Conservation (phyloP, 2,329 filamentous ascomycete species). For the Colletotrichum spaethianum region DNA sequence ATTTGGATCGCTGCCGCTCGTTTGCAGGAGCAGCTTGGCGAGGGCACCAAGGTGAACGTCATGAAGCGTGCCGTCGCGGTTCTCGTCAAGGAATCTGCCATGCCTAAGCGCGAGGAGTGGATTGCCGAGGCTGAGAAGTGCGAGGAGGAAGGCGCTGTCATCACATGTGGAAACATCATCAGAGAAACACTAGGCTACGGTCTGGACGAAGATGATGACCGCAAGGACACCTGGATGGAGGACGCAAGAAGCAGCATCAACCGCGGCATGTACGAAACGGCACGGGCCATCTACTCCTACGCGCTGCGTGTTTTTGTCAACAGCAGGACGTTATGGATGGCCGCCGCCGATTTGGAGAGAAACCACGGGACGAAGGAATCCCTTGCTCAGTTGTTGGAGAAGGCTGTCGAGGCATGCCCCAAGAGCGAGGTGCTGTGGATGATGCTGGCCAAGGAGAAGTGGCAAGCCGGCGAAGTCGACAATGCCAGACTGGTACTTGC, state of each 20-base stretch:
- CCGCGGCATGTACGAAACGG: conserved; percentile 88
- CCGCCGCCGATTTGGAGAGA: conserved; percentile 91
- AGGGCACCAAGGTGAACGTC: conserved; percentile 84
- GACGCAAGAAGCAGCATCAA: conserved; percentile 88
- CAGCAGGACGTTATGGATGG: conserved; percentile 90
- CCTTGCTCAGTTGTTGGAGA: conserved; percentile 88
- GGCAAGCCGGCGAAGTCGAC: conserved; percentile 89
- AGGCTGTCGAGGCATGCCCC: conserved; percentile 93
- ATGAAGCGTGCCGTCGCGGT: conserved; percentile 96
- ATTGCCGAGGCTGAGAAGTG: conserved; percentile 95
- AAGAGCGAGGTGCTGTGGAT: conserved; percentile 95
- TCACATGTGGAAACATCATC: conserved; percentile 92
- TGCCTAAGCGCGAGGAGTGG: conserved; percentile 98
- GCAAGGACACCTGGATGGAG: conserved; percentile 95
- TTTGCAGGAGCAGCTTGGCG: conserved; percentile 89
- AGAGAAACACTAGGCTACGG: conserved; percentile 93
- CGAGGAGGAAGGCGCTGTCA: conserved; percentile 88
- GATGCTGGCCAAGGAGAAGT: conserved; percentile 95
- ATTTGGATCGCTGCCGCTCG: conserved; percentile 97
- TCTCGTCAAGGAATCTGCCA: conserved; percentile 90
- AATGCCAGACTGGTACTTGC: conserved; percentile 89
- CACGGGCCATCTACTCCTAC: conserved; percentile 93
- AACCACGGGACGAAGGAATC: conserved; percentile 88
- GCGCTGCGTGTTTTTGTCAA: conserved; percentile 90
- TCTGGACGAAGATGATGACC: conserved; percentile 95